Evolutionary conservation across 148 eudicot genomes (phyloP), one percentile per base, ranked within the genome.

Genomic region (Spergularia bocconei): DNA sequence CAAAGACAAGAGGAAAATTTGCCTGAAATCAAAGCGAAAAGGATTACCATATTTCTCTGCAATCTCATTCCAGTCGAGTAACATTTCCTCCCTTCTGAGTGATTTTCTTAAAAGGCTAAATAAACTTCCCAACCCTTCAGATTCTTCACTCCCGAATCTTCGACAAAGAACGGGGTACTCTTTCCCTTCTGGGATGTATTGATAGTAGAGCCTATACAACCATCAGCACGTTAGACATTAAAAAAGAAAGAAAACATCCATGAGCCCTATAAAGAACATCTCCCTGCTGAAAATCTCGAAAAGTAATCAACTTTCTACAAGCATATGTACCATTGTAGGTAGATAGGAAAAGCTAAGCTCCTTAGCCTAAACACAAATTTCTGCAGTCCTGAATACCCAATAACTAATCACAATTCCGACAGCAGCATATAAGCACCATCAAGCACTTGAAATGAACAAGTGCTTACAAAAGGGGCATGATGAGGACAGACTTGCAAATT

Each of bases 1-100:
- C 25, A 23, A 23, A 23, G 25, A 23, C 17, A 48, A 62, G 2
- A 47, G 36, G 53, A 9, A 39, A 20, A n/a, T 41, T 12, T 20
- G 67, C 67, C n/a, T 53, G 41, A 74, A 52, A 25, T 7, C 29
- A 23, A 54, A 60, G 48, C 7, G 17, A 54, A 75, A 67, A 20
- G 29, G 69, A 76, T 79, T 47, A 88, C 99, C 99, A 82, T 92
- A 73, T 80, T 83, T 82, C 82, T 85, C 82, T 12, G 90, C 94
- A 77, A 95, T 88, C 79, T 88, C 89, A 87, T 95, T 95, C 99
- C 99, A 95, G 73, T 95, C 98, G 11, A 95, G 94, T 83, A 95
- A 84, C 39, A 90, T 76, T 83, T 90, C 92, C 77, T 87, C 94
- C 76, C 23, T 79, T 50, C 66, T 78, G 68, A 71, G 71, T 70